Base-by-base conservation (phyloP, 441 rosid genomes). In the Erodium trifolium region DNA sequence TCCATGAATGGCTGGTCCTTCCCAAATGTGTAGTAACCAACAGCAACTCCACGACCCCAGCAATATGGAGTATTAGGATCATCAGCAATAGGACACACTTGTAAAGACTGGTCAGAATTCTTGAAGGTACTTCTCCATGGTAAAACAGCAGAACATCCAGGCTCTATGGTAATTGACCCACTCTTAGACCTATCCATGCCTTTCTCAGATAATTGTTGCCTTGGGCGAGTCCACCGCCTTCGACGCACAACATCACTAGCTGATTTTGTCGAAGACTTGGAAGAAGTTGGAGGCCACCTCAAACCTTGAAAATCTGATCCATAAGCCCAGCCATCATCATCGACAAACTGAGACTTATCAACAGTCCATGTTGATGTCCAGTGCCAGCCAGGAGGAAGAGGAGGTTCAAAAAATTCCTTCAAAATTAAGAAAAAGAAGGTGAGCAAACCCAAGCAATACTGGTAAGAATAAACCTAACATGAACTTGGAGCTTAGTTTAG, bases 111-210 rank as follows among this genome's bases (percentile, higher is more conserved):
- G 41, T 87, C 86, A 62, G 91, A 85, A 75, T 78, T 84, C 75
- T 76, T 89, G 47, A 86, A 85, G 73, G 86, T 81, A 84, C 91
- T 86, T 78, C 82, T 83, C 94, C 99, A 93, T 68, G 99, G 97
- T 79, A 96, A 79, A 72, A 86, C 85, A 76, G 82, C 73, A 55
- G 97, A 91, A 71, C 89, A 88, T 73, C 88, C 88, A 70, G 96
- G 91, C 74, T 72, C 76, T 79, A 93, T 18, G 70, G 82, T 59
- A 79, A 85, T 72, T 34, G 71, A 69, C 64, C 76, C 77, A 19
- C 64, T 66, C 68, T 77, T 74, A 55, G 43, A 9, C 53, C 65
- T 62, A 67, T 69, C 53, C 67, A 63, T 69, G 62, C 74, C 74
- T 72, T 77, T 76, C 43, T 70, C 75, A 37, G 68, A 39, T 64